phyloP scores from a whole-genome alignment of 805 yeast genomes.

The Sungouiozyma ichnusensis region DNA sequence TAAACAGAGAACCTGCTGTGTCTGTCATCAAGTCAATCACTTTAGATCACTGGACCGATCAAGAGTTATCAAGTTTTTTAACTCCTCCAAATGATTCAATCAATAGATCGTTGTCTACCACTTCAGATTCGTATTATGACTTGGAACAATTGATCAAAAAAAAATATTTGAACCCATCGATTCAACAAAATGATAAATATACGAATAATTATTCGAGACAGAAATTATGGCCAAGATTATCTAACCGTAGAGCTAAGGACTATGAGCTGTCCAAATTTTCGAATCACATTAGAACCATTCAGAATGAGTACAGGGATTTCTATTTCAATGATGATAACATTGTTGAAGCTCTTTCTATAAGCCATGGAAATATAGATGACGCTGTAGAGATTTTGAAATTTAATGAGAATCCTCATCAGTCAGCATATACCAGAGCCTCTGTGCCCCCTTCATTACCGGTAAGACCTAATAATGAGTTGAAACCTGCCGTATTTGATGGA shows the following conservation, averaged over 20 bases:
- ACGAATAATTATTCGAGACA: background rate
- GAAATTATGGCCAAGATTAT: conserved; percentile 29
- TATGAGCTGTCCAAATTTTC: conserved; percentile 42
- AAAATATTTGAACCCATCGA: conserved; percentile 34
- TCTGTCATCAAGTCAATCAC: conserved; percentile 65
- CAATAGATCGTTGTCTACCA: conserved; percentile 7
- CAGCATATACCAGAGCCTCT: background rate
- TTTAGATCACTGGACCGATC: conserved; percentile 55
- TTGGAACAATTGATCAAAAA: conserved; percentile 3
- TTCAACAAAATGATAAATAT: conserved; percentile 51
- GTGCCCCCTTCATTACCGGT: conserved; percentile 30
- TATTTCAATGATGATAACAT: conserved; percentile 51
- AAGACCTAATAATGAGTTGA: conserved; percentile 29
- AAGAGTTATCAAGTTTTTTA: conserved; percentile 37
- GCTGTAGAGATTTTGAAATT: conserved; percentile 46
- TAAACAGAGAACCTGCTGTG: conserved; percentile 42
- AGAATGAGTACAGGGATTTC: conserved; percentile 27
- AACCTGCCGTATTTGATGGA: conserved; percentile 29
- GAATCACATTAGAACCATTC: conserved; percentile 38
- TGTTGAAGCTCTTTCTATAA: conserved; percentile 50
- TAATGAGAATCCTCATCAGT: background rate
- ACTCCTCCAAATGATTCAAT: conserved; percentile 1
- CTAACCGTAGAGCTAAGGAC: conserved; percentile 43
- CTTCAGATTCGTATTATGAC: conserved; percentile 11
- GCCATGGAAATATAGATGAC: conserved; percentile 47